These are phyloP conservation scores for Raffaelea ambrosiae DNA, from an alignment of 2,329 filamentous ascomycete genomes.

Conservation along the genomic window DNA sequence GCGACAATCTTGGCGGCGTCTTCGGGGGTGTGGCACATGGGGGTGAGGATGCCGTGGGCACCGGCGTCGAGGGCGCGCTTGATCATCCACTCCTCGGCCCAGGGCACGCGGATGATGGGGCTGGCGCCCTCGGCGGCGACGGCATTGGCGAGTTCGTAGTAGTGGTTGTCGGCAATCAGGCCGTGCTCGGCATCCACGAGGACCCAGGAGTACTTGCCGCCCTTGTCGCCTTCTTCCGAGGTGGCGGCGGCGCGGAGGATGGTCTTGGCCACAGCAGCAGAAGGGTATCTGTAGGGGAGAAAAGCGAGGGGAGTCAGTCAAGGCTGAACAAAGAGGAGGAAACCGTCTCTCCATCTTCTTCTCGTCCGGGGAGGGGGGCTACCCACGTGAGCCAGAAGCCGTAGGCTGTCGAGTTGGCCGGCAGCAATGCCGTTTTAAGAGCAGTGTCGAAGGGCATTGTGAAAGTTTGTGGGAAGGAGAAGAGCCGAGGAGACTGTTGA, in stretches of 20 bases:
- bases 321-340: not conserved
- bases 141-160: slow-evolving; percentile 24
- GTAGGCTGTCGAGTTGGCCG: slow-evolving; percentile 7
- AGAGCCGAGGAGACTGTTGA: not conserved
- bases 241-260: slow-evolving; percentile 11
- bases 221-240: too few species aligned
- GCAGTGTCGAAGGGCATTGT: slow-evolving; percentile 8
- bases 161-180: slow-evolving; percentile 26
- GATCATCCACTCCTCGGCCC: slow-evolving; percentile 54
- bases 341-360: too few species aligned
- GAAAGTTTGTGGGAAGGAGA: not conserved
- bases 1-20: slow-evolving; percentile 15
- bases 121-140: slow-evolving; percentile 31
- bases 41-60: slow-evolving; percentile 50
- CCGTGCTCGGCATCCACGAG: slow-evolving; percentile 30
- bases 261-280: slow-evolving; percentile 11
- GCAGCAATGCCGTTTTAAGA: not conserved
- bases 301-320: not conserved
- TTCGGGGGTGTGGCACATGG: slow-evolving; percentile 20
- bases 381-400: slow-evolving; percentile 15
- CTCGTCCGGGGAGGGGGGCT: not conserved
- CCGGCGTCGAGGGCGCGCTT: slow-evolving; percentile 52
- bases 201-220: slow-evolving; percentile 20
- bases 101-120: slow-evolving; percentile 36
- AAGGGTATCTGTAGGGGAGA: slow-evolving; percentile 7